Base-by-base conservation (phyloP, 257 asterid genomes). In the Penstemon newberryi region DNA sequence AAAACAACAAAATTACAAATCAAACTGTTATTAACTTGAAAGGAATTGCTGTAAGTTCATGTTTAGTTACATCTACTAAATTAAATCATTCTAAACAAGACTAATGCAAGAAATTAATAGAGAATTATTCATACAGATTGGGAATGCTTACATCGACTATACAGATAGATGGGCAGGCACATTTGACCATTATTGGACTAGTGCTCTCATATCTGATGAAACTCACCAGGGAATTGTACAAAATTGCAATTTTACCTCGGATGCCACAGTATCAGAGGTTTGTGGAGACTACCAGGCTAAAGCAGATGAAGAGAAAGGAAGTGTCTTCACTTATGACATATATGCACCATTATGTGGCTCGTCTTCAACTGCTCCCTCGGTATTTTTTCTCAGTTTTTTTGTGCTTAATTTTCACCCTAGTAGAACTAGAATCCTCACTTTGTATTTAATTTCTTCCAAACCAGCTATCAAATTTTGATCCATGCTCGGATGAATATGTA, bases 11-110 rank as follows among this genome's bases (percentile, higher is more conserved):
- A 64, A 66, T 59, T 3, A 71, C 87, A 12, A 81, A 81, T 7
- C 81, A 79, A 69, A 77, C 81, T 6, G 66, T 81, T 71, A 70
- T 86, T 36, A 76, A 79, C 60, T 47, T 88, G 45, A 84, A 81
- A 78, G 89, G 96, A n/a, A 69, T 88, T 43, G 87, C 86, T 5
- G 96, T 84, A 49, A 82, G 92, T 72, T 41, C 10, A 5, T 41
- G 6, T 11, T 8, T 5, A 13, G n/a, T 54, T 0, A 4, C 8
- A 6, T 19, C 4, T 46, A 6, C 3, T 46, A 7, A n/a, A 1
- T 13, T 10, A 3, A 42, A 3, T 1, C 13, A 49, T 7, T 41
- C 40, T 39, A 25, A 25, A 25, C 33, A 25, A 25, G 33, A 25
- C 2, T 0, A 2, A 25, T 25, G 33, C 33, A 25, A 1, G 33